Conservation (phyloP, 306 rosid species). For the Hippophae gyantsensis region DNA sequence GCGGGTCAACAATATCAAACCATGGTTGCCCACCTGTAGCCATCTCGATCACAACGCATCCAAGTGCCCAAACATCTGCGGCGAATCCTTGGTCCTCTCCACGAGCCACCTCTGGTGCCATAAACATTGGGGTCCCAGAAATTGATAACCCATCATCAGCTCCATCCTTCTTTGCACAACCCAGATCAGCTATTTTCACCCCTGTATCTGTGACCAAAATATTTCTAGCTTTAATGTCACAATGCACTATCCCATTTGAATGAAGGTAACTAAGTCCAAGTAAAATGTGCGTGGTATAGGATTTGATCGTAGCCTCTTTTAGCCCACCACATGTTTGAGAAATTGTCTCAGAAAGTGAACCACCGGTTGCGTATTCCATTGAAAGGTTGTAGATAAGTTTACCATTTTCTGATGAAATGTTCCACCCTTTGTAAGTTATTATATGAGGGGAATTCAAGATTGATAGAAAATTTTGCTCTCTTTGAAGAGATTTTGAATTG, state of each 20-base stretch:
- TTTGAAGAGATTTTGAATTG: conserved; percentile 36
- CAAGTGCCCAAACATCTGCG: conserved; percentile 90
- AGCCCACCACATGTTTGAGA: conserved; percentile 31
- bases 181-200: conserved; percentile 71
- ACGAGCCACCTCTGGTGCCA: conserved; percentile 97
- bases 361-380: conserved; percentile 66
- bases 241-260: conserved; percentile 64
- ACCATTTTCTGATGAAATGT: conserved; percentile 53
- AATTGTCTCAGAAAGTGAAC: conserved; percentile 43
- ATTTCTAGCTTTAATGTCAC: conserved; percentile 71
- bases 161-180: conserved; percentile 43
- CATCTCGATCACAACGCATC: conserved; percentile 79
- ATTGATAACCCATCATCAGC: conserved; percentile 9
- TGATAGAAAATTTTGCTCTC: conserved; percentile 50
- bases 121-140: conserved; percentile 67
- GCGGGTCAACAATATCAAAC: conserved; percentile 43
- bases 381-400: conserved; percentile 39
- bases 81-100: conserved; percentile 68
- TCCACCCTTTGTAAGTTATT: conserved; percentile 47
- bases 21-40: conserved; percentile 58
- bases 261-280: conserved; percentile 55
- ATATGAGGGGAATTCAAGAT: conserved; percentile 38
- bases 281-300: conserved; percentile 44
- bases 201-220: conserved; percentile 50
- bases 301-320: conserved; percentile 28